Evolutionary conservation across 495 filamentous ascomycete species (phyloP).

Genomic region (Xylaria longipes): DNA sequence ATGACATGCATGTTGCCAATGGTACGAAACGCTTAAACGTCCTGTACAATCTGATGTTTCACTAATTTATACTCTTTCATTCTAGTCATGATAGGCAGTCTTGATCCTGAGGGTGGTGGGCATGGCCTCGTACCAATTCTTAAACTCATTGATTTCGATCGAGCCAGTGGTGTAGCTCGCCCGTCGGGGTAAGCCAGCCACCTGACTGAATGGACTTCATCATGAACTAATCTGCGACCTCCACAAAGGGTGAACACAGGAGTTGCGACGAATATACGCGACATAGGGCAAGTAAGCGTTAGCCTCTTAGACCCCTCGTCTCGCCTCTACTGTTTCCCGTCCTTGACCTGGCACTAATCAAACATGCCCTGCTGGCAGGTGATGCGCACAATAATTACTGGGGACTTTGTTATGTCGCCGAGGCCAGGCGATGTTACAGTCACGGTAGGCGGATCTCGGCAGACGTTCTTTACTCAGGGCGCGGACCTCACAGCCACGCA

Average conservation of each 20-base stretch:
- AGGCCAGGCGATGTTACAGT: neutral
- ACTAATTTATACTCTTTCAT: neutral
- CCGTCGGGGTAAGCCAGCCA: neutral
- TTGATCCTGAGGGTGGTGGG: neutral
- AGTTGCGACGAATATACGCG: neutral
- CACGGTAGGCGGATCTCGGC: neutral
- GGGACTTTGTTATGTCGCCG: neutral
- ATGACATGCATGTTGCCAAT: neutral
- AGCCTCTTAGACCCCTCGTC: neutral
- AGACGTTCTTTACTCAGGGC: neutral
- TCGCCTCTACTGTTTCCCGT: neutral
- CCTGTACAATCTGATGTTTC: too few species aligned
- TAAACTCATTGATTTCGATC: constrained; percentile 9
- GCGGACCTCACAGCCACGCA: neutral
- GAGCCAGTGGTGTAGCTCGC: neutral
- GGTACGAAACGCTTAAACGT: neutral
- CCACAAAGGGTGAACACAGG: neutral
- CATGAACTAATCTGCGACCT: neutral
- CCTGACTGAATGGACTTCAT: neutral
- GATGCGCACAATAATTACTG: neutral
- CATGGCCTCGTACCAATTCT: constrained; percentile 7
- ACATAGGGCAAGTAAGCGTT: neutral
- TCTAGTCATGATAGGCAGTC: constrained; percentile 13
- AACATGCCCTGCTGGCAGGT: neutral
- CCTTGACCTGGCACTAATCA: neutral